Evolutionary conservation across 148 eudicot species (phyloP).

Genomic region (Rheum nobile): DNA sequence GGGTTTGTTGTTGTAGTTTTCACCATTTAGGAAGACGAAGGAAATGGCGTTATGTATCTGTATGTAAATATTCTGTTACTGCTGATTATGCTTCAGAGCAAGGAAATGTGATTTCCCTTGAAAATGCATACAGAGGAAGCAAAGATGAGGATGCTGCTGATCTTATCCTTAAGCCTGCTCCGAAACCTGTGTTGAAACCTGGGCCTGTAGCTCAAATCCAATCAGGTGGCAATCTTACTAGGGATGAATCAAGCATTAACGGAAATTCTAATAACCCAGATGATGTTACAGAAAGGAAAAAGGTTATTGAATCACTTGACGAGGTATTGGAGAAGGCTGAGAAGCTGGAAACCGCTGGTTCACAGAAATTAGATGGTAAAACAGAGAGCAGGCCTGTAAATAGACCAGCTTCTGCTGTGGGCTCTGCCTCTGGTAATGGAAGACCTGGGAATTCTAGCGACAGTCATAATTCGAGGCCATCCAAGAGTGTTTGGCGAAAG

Average conservation of each 20-base stretch:
- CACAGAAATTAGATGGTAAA: slow-evolving; percentile 20
- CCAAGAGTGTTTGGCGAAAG: slow-evolving; percentile 87
- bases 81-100: slow-evolving; percentile 66
- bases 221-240: slow-evolving; percentile 19
- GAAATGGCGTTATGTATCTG: slow-evolving; percentile 65
- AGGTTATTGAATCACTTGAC: slow-evolving; percentile 82
- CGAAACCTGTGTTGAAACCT: slow-evolving; percentile 55
- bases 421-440: slow-evolving; percentile 35
- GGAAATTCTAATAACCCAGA: slow-evolving; percentile 24
- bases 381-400: slow-evolving; percentile 28
- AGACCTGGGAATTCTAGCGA: slow-evolving; percentile 25
- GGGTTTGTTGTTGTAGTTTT: slow-evolving; percentile 34
- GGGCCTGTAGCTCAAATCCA: slow-evolving; percentile 29
- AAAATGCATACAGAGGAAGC: slow-evolving; percentile 51
- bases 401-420: slow-evolving; percentile 29
- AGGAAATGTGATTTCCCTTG: slow-evolving; percentile 58
- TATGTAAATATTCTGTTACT: slow-evolving; percentile 67
- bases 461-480: slow-evolving; percentile 34
- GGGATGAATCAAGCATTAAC: slow-evolving; percentile 24
- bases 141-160: slow-evolving; percentile 47
- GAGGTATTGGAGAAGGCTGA: slow-evolving; percentile 92
- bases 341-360: slow-evolving; percentile 47
- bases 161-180: slow-evolving; percentile 61
- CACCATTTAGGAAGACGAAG: slow-evolving; percentile 38
- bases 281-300: slow-evolving; percentile 45